These are phyloP conservation scores for Fagopyrum tataricum DNA, from an alignment of 148 eudicot species.

Conservation along the genomic window DNA sequence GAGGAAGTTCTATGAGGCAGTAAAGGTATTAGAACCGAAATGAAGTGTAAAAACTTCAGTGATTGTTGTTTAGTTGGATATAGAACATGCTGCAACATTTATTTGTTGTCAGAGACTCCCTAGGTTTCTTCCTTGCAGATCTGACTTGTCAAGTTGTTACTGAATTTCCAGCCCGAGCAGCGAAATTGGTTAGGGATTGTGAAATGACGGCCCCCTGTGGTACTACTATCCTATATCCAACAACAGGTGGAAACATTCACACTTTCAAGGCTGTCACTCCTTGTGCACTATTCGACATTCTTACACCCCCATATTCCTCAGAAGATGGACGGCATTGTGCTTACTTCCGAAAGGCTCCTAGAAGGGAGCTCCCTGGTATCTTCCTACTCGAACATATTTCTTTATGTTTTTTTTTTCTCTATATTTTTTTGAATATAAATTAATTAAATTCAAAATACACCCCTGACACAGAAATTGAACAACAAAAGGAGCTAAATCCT, in stretches of 20 bases:
- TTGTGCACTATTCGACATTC: constrained; percentile 88
- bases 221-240: constrained; percentile 73
- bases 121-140: not conserved
- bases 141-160: constrained; percentile 11
- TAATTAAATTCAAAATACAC: not conserved
- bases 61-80: not conserved
- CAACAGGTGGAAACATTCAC: constrained; percentile 88
- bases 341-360: constrained; percentile 34
- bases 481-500: constrained; percentile 27
- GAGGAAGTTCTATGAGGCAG: not conserved
- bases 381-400: not conserved
- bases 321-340: constrained; percentile 94
- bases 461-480: constrained; percentile 21
- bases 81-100: not conserved
- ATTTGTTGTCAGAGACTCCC: not conserved
- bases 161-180: constrained; percentile 54
- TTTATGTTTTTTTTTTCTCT: not conserved
- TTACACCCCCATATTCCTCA: constrained; percentile 84
- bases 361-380: constrained; percentile 35
- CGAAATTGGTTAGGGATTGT: constrained; percentile 60
- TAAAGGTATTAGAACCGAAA: not conserved
- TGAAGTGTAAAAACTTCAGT: not conserved
- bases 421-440: not conserved
- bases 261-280: constrained; percentile 86
- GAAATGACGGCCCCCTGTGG: constrained; percentile 90